Percentiles rank a stretch among this genome's conserved stretches.
Conservation (phyloP, 768 basidiomycete species). For the Panaeolus cyanescens region DNA sequence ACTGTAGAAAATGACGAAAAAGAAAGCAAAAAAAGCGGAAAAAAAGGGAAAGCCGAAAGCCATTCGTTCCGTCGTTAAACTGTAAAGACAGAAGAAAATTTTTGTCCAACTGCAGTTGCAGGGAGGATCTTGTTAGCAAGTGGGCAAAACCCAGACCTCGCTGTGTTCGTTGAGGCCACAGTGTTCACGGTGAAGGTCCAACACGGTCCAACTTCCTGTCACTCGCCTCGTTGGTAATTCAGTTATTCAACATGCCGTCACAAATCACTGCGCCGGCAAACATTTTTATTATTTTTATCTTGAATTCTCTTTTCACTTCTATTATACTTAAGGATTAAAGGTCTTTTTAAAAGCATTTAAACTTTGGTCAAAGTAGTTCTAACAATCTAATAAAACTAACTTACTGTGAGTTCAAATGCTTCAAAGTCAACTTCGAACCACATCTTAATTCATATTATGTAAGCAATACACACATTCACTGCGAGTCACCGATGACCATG, state of each 20-base stretch:
- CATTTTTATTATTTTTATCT: not conserved
- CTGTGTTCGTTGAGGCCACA: not conserved
- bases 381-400: not conserved
- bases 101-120: not conserved
- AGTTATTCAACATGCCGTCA: not conserved
- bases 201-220: not conserved
- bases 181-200: not conserved
- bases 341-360: not conserved
- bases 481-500: not conserved
- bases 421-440: not conserved
- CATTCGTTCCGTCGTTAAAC: constrained; percentile 24
- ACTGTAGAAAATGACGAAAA: constrained; percentile 20
- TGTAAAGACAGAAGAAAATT: constrained; percentile 2
- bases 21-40: constrained; percentile 26
- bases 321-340: not conserved
- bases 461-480: not conserved
- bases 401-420: not conserved
- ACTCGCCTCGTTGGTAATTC: not conserved
- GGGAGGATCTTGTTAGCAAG: not conserved
- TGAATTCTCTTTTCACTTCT: not conserved
- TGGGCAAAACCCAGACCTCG: constrained; percentile 1
- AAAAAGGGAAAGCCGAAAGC: constrained; percentile 25
- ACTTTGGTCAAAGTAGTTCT: not conserved
- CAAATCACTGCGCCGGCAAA: constrained; percentile 1
- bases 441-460: not conserved